These are phyloP conservation scores for Mycena haematopus DNA, from an alignment of 768 basidiomycete genomes.

Conservation along the genomic window DNA sequence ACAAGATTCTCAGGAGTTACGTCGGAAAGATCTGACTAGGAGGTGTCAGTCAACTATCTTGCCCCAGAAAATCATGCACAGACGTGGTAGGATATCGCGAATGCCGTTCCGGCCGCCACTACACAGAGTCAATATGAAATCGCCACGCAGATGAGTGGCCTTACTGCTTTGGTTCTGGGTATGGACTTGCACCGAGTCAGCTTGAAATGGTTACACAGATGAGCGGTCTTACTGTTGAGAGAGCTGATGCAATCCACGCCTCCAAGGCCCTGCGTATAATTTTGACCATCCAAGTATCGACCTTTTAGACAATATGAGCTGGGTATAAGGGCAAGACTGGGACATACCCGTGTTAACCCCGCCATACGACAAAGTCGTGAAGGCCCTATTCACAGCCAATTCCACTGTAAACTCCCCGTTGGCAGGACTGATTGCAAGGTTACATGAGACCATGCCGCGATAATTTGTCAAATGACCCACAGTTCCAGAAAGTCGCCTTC, in stretches of 20 bases:
- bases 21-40: slow-evolving; percentile 42
- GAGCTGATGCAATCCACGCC: slow-evolving; percentile 40
- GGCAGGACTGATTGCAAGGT: slow-evolving; percentile 36
- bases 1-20: slow-evolving; percentile 52
- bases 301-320: background rate
- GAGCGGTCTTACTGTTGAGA: slow-evolving; percentile 40
- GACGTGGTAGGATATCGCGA: slow-evolving; percentile 51
- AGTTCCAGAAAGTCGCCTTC: slow-evolving; percentile 51
- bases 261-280: slow-evolving; percentile 39
- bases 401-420: slow-evolving; percentile 51
- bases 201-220: background rate
- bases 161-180: slow-evolving; percentile 51
- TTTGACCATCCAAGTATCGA: slow-evolving; percentile 41
- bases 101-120: slow-evolving; percentile 54
- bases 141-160: background rate
- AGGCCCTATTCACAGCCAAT: slow-evolving; percentile 47
- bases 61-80: background rate
- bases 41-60: background rate
- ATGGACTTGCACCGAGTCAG: slow-evolving; percentile 43
- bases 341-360: slow-evolving; percentile 31
- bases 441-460: background rate
- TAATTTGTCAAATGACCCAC: background rate
- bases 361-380: slow-evolving; percentile 47
- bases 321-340: background rate
- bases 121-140: background rate